Evolutionary conservation across 805 yeast genomes (phyloP).

Genomic region (Scheffersomyces lignosus): DNA sequence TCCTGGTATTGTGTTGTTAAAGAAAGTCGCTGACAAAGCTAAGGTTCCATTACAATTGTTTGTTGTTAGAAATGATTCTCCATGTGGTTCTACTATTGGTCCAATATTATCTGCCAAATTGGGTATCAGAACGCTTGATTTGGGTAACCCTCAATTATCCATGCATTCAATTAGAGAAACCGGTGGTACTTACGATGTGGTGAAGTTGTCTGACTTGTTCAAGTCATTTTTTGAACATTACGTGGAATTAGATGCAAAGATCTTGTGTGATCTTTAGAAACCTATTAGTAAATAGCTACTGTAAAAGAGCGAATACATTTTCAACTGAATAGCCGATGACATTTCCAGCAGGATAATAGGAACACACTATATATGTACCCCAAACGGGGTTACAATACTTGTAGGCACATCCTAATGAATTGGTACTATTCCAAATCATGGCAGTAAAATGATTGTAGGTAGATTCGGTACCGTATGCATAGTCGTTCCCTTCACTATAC

Average conservation of each 20-base stretch:
- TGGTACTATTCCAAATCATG: conserved; percentile 35
- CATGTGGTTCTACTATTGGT: conserved; percentile 97
- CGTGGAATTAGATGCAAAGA: conserved; percentile 25
- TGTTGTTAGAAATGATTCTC: conserved; percentile 90
- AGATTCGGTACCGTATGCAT: conserved; percentile 25
- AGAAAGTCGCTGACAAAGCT: conserved; percentile 64
- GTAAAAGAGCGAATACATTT: conserved; percentile 24
- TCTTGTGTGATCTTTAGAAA: conserved; percentile 20
- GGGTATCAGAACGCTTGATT: conserved; percentile 83
- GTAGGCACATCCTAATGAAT: conserved; percentile 34
- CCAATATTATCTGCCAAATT: conserved; percentile 86
- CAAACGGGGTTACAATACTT: conserved; percentile 31
- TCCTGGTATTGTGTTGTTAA: conserved; percentile 78
- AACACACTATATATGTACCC: conserved; percentile 40
- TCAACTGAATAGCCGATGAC: conserved; percentile 21
- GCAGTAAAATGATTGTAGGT: conserved; percentile 41
- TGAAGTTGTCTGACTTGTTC: conserved; percentile 60
- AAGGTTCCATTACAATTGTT: conserved; percentile 85
- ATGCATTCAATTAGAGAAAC: conserved; percentile 96
- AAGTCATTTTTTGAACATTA: conserved; percentile 54
- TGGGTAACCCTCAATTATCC: conserved; percentile 88
- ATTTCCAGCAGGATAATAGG: conserved; percentile 35
- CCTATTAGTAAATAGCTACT: neutral
- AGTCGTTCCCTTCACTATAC: conserved; percentile 36
- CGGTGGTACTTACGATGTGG: conserved; percentile 77